phyloP scores from a whole-genome alignment of 768 basidiomycete species.

The Pleurotus giganteus region DNA sequence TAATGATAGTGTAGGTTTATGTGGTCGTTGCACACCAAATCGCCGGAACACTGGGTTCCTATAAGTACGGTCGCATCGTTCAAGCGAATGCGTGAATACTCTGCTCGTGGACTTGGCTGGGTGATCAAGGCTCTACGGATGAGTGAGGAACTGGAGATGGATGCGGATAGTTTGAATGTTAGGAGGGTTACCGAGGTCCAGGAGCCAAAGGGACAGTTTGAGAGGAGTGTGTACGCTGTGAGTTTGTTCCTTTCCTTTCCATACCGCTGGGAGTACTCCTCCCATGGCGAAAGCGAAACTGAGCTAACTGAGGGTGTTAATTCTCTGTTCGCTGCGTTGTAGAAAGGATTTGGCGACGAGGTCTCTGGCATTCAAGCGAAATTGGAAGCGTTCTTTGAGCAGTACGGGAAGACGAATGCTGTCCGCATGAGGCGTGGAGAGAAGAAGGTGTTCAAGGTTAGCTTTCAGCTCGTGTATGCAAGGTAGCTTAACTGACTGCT shows the following conservation, averaged over 20 bases:
- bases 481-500: not conserved
- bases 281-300: no score
- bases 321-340: constrained; percentile 6
- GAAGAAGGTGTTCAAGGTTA: constrained; percentile 85
- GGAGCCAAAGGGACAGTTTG: constrained; percentile 75
- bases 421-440: constrained; percentile 88
- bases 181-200: constrained; percentile 73
- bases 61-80: constrained; percentile 86
- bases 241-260: constrained; percentile 28
- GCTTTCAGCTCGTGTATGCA: not conserved
- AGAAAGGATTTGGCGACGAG: constrained; percentile 89
- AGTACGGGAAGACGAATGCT: constrained; percentile 75
- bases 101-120: constrained; percentile 60
- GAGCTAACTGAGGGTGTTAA: not conserved
- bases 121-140: constrained; percentile 63
- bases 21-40: constrained; percentile 86
- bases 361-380: constrained; percentile 62
- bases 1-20: constrained; percentile 65
- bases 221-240: constrained; percentile 87
- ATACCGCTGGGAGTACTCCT: not conserved
- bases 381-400: constrained; percentile 77
- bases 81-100: constrained; percentile 88
- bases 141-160: constrained; percentile 64
- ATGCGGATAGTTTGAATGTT: constrained; percentile 69
- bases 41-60: constrained; percentile 86